Percentiles rank a stretch among this genome's conserved stretches.
phyloP scores from a whole-genome alignment of 2,329 filamentous ascomycete species.

The Pseudofabraea citricarpa region DNA sequence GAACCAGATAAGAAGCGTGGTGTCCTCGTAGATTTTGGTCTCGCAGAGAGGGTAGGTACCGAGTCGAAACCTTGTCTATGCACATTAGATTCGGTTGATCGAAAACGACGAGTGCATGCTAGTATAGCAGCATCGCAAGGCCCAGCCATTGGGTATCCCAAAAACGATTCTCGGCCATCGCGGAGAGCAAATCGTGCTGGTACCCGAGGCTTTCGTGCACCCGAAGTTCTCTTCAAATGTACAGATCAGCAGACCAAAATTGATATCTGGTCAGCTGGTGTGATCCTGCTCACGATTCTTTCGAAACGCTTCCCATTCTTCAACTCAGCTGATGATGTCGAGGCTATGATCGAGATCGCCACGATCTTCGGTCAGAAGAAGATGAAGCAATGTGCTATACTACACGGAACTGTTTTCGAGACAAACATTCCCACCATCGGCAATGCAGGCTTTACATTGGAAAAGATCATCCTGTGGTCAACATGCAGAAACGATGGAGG shows the following conservation, averaged over 20 bases:
- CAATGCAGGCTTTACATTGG: constrained; percentile 76
- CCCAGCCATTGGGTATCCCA: constrained; percentile 69
- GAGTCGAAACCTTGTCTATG: constrained; percentile 82
- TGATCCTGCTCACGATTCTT: constrained; percentile 94
- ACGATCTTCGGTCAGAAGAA: constrained; percentile 84
- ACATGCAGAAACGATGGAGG: constrained; percentile 68
- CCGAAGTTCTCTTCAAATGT: constrained; percentile 95
- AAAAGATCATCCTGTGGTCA: constrained; percentile 95
- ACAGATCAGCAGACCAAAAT: constrained; percentile 91
- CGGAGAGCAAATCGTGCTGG: constrained; percentile 90
- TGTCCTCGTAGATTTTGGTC: constrained; percentile 97
- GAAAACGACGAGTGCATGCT: constrained; percentile 54
- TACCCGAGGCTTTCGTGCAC: constrained; percentile 91
- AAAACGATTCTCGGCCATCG: constrained; percentile 82
- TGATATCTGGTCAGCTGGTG: constrained; percentile 94
- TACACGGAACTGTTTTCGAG: constrained; percentile 90
- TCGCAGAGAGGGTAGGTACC: constrained; percentile 78
- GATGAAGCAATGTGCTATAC: constrained; percentile 76
- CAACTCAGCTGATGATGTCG: constrained; percentile 96
- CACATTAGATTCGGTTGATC: constrained; percentile 56
- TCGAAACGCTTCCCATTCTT: constrained; percentile 95
- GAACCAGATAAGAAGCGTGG: constrained; percentile 75
- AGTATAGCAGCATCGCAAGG: constrained; percentile 52
- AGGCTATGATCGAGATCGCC: constrained; percentile 95
- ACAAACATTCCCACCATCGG: constrained; percentile 89